phyloP scores from a whole-genome alignment of 495 filamentous ascomycete genomes.

The Usnea hakonensis region DNA sequence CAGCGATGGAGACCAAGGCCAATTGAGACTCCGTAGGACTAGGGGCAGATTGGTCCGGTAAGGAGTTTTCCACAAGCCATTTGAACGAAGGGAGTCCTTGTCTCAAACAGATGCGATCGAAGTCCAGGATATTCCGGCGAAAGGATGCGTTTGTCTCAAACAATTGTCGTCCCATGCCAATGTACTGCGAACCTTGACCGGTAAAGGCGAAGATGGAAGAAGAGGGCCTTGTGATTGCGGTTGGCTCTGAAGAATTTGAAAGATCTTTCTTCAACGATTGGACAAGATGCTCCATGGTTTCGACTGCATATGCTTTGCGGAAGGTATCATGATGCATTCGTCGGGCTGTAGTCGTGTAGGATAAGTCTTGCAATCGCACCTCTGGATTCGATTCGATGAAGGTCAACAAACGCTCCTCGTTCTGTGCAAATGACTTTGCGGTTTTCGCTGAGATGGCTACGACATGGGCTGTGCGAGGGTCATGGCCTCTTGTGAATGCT shows the following conservation, averaged over 20 bases:
- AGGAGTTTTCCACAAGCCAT: slow-evolving; percentile 18
- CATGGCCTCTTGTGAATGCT: slow-evolving; percentile 11
- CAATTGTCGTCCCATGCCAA: slow-evolving; percentile 26
- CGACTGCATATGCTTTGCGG: slow-evolving; percentile 34
- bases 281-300: slow-evolving; percentile 7
- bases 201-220: slow-evolving; percentile 57
- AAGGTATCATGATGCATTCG: slow-evolving; percentile 30
- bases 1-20: slow-evolving; percentile 29
- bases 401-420: slow-evolving; percentile 29
- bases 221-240: slow-evolving; percentile 13
- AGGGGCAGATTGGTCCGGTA: slow-evolving; percentile 45
- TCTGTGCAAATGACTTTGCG: slow-evolving; percentile 29
- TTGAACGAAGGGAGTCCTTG: slow-evolving; percentile 33
- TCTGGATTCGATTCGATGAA: slow-evolving; percentile 29
- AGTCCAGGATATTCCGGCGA: slow-evolving; percentile 23
- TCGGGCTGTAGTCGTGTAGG: slow-evolving; percentile 37
- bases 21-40: slow-evolving; percentile 46
- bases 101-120: slow-evolving; percentile 26
- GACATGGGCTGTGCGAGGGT: slow-evolving; percentile 27
- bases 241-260: slow-evolving; percentile 11
- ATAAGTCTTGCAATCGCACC: slow-evolving; percentile 29
- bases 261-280: slow-evolving; percentile 9
- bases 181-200: slow-evolving; percentile 58
- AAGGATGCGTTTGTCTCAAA: slow-evolving; percentile 26
- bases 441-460: slow-evolving; percentile 34